Conservation (phyloP, 768 basidiomycete species). For the Phylloporus arenicola region DNA sequence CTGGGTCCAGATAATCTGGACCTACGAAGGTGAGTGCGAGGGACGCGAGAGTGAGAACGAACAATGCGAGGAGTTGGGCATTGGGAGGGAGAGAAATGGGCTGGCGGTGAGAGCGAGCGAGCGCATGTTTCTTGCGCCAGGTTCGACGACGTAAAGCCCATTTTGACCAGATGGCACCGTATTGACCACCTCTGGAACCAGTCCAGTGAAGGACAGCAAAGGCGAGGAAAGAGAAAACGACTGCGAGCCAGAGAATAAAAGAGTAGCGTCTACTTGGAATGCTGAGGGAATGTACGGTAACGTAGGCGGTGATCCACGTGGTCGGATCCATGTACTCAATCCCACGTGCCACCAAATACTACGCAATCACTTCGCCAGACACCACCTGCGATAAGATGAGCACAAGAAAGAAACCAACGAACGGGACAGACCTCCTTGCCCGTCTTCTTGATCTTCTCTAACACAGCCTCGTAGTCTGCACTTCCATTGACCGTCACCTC, state of each 20-base stretch:
- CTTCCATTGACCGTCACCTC: slow-evolving; percentile 63
- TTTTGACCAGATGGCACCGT: slow-evolving; percentile 53
- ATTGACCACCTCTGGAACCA: slow-evolving; percentile 35
- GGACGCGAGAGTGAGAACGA: slow-evolving; percentile 39
- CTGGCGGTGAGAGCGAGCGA: slow-evolving; percentile 37
- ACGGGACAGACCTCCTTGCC: slow-evolving; percentile 68
- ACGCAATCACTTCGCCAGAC: slow-evolving; percentile 42
- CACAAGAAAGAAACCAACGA: neutral
- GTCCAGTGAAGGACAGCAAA: slow-evolving; percentile 42
- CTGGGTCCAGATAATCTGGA: slow-evolving; percentile 62
- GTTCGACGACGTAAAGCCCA: slow-evolving; percentile 55
- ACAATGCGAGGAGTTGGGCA: slow-evolving; percentile 51
- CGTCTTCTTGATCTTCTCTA: slow-evolving; percentile 81
- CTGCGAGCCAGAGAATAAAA: slow-evolving; percentile 54
- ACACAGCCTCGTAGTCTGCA: slow-evolving; percentile 57
- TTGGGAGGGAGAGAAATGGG: slow-evolving; percentile 55
- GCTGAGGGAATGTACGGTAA: slow-evolving; percentile 52
- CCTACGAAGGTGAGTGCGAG: slow-evolving; percentile 51
- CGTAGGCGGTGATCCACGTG: slow-evolving; percentile 52
- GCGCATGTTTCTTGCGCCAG: slow-evolving; percentile 46
- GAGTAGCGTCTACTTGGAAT: slow-evolving; percentile 48
- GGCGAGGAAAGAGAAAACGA: slow-evolving; percentile 38
- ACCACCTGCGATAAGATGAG: slow-evolving; percentile 27
- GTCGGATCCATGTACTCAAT: too few species aligned
- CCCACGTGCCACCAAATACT: too few species aligned